phyloP scores from a whole-genome alignment of 2,329 filamentous ascomycete species.

The Penicillium sp. region DNA sequence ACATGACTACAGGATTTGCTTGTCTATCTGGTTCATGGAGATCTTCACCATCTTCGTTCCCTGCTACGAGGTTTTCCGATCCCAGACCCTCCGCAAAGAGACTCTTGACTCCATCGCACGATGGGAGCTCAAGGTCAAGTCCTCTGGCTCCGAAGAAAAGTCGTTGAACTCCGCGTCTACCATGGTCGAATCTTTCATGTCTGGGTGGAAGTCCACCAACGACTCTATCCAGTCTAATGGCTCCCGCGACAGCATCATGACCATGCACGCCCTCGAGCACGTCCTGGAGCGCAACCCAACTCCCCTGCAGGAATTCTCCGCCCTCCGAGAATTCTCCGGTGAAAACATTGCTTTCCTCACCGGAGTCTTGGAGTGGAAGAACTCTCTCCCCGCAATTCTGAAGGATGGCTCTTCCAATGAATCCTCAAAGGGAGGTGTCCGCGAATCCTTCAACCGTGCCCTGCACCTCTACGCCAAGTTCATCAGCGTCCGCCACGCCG shows the following conservation, averaged over 20 bases:
- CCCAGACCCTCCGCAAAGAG: slow-evolving; percentile 33
- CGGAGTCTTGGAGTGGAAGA: slow-evolving; percentile 58
- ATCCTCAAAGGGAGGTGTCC: slow-evolving; percentile 33
- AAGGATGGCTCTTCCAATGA: slow-evolving; percentile 11
- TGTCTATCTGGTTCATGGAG: slow-evolving; percentile 64
- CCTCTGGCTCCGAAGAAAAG: slow-evolving; percentile 23
- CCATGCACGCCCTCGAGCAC: slow-evolving; percentile 63
- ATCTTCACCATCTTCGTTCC: slow-evolving; percentile 65
- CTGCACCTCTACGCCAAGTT: slow-evolving; percentile 63
- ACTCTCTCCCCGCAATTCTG: slow-evolving; percentile 21
- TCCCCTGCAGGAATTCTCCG: slow-evolving; percentile 61
- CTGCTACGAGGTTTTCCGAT: slow-evolving; percentile 55
- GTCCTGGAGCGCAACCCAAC: slow-evolving; percentile 47
- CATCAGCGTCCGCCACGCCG: slow-evolving; percentile 60
- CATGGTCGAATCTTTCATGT: slow-evolving; percentile 29
- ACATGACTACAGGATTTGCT: slow-evolving; percentile 41
- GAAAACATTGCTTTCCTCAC: slow-evolving; percentile 69
- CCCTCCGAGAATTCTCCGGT: slow-evolving; percentile 65
- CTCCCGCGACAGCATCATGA: slow-evolving; percentile 53
- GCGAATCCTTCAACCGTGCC: slow-evolving; percentile 58
- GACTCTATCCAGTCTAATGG: slow-evolving; percentile 38
- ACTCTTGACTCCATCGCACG: slow-evolving; percentile 38
- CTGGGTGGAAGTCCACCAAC: slow-evolving; percentile 30
- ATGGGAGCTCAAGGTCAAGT: slow-evolving; percentile 39
- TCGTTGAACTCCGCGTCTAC: slow-evolving; percentile 31